Percentiles rank a stretch among this genome's conserved stretches.
Evolutionary conservation across 495 filamentous ascomycete species (phyloP).

Genomic region (Arthonia radiata): DNA sequence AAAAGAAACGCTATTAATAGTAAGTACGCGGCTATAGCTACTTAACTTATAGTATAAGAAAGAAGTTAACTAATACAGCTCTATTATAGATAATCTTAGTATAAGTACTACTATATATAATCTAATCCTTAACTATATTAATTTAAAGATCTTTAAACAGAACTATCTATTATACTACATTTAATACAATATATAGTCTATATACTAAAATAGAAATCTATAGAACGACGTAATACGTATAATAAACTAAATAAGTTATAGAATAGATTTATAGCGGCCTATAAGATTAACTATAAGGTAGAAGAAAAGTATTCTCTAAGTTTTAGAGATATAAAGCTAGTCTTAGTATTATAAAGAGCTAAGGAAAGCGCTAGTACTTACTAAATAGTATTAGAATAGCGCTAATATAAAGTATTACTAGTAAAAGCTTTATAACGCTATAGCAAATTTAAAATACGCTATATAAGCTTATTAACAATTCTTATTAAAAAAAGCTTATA

Average conservation of each 20-base stretch:
- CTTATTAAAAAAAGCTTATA: too few species aligned
- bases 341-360: too few species aligned
- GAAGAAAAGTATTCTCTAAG: conserved; percentile 1
- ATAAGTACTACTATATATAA: conserved; percentile 4
- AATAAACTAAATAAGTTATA: conserved; percentile 3
- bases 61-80: conserved; percentile 1
- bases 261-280: conserved; percentile 1
- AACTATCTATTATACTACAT: conserved; percentile 8
- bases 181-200: conserved; percentile 6
- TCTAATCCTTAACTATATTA: conserved; percentile 5
- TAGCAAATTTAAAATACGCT: too few species aligned
- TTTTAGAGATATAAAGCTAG: conserved; percentile 3
- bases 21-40: too few species aligned
- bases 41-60: not conserved
- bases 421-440: too few species aligned
- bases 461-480: too few species aligned
- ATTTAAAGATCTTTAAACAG: conserved; percentile 4
- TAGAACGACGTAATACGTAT: conserved; percentile 2
- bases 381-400: too few species aligned
- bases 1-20: conserved; percentile 5
- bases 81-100: conserved; percentile 5
- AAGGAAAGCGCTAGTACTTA: too few species aligned
- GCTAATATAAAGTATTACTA: too few species aligned
- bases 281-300: conserved; percentile 2
- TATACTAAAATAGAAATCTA: conserved; percentile 2